phyloP scores from a whole-genome alignment of 75 land plant genomes.

The Isoetes taiwanensis region DNA sequence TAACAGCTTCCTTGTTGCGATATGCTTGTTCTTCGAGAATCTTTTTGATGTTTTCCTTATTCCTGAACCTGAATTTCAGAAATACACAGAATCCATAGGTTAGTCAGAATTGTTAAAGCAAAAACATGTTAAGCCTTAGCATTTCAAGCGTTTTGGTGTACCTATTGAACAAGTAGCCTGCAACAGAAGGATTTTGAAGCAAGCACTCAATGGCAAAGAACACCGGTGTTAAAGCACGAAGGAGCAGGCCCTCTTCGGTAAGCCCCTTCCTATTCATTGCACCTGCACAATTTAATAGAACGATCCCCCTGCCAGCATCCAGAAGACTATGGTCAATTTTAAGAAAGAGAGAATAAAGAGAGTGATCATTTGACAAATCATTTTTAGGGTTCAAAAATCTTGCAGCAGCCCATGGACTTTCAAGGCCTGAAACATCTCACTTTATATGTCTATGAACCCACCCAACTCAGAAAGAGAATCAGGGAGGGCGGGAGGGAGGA shows the following conservation, averaged over 20 bases:
- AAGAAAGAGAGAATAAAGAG: too few species aligned
- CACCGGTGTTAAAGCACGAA: constrained; percentile 18
- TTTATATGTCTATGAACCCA: too few species aligned
- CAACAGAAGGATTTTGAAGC: constrained; percentile 22
- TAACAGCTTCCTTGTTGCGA: constrained; percentile 19
- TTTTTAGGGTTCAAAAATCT: too few species aligned
- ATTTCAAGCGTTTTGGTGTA: constrained; percentile 3
- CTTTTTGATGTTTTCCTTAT: constrained; percentile 16
- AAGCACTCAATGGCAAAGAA: constrained; percentile 26
- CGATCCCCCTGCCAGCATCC: constrained; percentile 25
- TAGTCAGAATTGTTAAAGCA: neutral
- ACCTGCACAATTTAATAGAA: constrained; percentile 24
- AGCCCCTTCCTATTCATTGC: constrained; percentile 27
- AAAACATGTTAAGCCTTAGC: neutral
- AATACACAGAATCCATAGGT: neutral
- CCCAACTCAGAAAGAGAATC: too few species aligned
- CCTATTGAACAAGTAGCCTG: constrained; percentile 26
- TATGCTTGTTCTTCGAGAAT: constrained; percentile 19
- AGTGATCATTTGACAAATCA: too few species aligned
- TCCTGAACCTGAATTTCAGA: constrained; percentile 9
- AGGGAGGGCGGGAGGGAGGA: too few species aligned
- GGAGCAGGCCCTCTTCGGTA: constrained; percentile 17
- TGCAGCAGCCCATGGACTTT: too few species aligned
- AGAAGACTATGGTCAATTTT: too few species aligned
- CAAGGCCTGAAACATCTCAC: too few species aligned